Evolutionary conservation across 1,284 basidiomycete species (phyloP), one percentile per base, ranked within the genome.

Genomic region (Chondrostereum purpureum): DNA sequence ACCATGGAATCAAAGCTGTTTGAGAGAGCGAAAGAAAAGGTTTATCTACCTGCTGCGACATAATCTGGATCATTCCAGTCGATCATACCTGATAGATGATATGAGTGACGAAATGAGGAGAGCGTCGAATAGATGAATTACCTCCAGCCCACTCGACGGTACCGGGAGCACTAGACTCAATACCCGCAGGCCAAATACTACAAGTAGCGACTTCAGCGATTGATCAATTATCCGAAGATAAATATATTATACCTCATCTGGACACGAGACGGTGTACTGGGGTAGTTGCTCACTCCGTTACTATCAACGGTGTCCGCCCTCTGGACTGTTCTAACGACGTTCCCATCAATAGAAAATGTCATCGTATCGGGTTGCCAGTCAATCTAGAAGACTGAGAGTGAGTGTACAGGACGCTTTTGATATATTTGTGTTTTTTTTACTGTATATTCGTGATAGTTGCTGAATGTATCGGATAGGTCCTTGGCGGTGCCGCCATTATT

Each of bases 21-120:
- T 14, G 14, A 18, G 27, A 4, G 18, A 16, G 16, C 4, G 11
- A 38, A 37, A 12, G 27, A 43, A 14, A 18, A 19, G 13, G 10
- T 8, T n/a, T n/a, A 10, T 10, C 24, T 27, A 37, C 39, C 39
- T 21, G 51, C 77, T 16, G 80, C 58, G 36, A 64, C 48, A 63
- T 89, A 90, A 63, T 91, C 88, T 20, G 81, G 72, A 60, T 89
- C 76, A 17, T 67, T 55, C 81, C 83, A 91, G 67, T 89, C 67
- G 64, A 90, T 87, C 73, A 84, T 72, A 27, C 86, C 70, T 67
- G 39, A 10, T 10, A 10, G 19, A 16, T 10, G 20, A 12, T 13
- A 21, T 13, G n/a, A 41, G 22, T 13, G 12, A 8, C 36, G 10
- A 8, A 14, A 21, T n/a, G n/a, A n/a, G n/a, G n/a, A n/a, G 39